Conservation (phyloP, 1,139 yeast genomes). For the Taphrina populina region DNA sequence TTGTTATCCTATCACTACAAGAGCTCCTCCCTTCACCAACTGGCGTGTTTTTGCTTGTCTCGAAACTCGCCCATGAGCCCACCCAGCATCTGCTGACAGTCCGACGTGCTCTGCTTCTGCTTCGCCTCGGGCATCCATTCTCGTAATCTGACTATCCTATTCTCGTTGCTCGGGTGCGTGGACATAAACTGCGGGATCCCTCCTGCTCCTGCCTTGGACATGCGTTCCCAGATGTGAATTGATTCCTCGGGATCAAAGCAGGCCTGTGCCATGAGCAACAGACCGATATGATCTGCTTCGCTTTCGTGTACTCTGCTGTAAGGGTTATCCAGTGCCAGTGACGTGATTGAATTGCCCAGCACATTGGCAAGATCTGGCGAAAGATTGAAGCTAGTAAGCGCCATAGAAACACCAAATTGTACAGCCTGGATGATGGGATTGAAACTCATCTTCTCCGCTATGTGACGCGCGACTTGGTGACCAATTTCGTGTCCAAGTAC, state of each 20-base stretch:
- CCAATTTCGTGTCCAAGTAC: constrained; percentile 90
- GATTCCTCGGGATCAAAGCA: constrained; percentile 79
- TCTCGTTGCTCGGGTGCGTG: constrained; percentile 85
- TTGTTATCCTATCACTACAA: not conserved
- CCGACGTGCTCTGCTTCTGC: constrained; percentile 9
- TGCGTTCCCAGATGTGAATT: constrained; percentile 74
- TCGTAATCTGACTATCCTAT: constrained; percentile 66
- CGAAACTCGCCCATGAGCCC: constrained; percentile 16
- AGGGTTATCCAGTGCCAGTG: constrained; percentile 68
- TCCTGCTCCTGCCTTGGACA: constrained; percentile 59
- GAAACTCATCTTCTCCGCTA: constrained; percentile 64
- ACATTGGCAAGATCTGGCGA: constrained; percentile 35
- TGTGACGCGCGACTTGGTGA: constrained; percentile 83
- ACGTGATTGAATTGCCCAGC: constrained; percentile 50
- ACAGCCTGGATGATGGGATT: constrained; percentile 30
- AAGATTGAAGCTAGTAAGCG: constrained; percentile 57
- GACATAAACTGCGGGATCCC: constrained; percentile 54
- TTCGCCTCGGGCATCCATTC: constrained; percentile 63
- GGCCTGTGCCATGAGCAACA: constrained; percentile 85
- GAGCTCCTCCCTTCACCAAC: constrained; percentile 1
- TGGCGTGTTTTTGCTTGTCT: constrained; percentile 19
- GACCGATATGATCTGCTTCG: constrained; percentile 92
- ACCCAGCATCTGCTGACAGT: constrained; percentile 8
- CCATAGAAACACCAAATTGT: constrained; percentile 16
- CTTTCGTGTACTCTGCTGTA: constrained; percentile 90